Evolutionary conservation across 306 rosid species (phyloP).

Genomic region (Lablab purpureus): DNA sequence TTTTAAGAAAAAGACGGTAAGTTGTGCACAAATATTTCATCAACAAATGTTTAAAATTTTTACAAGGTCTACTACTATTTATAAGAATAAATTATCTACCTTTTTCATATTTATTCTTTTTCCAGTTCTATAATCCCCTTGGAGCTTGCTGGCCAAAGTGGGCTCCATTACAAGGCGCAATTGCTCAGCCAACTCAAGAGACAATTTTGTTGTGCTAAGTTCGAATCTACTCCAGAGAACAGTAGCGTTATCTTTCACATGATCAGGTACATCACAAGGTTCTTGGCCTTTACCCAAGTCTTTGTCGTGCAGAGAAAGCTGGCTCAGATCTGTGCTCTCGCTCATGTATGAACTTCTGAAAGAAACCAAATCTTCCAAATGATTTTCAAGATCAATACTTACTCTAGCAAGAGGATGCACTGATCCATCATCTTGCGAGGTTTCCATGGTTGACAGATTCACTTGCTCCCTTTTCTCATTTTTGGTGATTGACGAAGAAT

Average conservation of each 20-base stretch:
- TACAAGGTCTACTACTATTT: background rate
- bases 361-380: constrained; percentile 66
- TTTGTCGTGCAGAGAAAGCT: constrained; percentile 64
- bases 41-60: background rate
- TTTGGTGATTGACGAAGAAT: constrained; percentile 49
- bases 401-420: constrained; percentile 43
- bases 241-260: constrained; percentile 56
- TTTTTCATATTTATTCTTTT: constrained; percentile 93
- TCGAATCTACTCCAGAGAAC: constrained; percentile 82
- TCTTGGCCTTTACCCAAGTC: constrained; percentile 76
- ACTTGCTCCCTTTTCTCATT: constrained; percentile 56
- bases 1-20: constrained; percentile 3
- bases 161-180: constrained; percentile 95
- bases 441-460: constrained; percentile 53
- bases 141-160: constrained; percentile 87
- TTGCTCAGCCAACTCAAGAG: constrained; percentile 92
- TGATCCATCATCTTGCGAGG: constrained; percentile 54
- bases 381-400: constrained; percentile 45
- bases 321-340: constrained; percentile 53
- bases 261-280: constrained; percentile 51
- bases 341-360: constrained; percentile 60
- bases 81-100: constrained; percentile 52
- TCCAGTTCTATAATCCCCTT: constrained; percentile 95
- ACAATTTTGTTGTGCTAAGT: constrained; percentile 73
- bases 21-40: background rate